Conservation (phyloP, 1,284 basidiomycete genomes). For the Rhodotorula sp. region DNA sequence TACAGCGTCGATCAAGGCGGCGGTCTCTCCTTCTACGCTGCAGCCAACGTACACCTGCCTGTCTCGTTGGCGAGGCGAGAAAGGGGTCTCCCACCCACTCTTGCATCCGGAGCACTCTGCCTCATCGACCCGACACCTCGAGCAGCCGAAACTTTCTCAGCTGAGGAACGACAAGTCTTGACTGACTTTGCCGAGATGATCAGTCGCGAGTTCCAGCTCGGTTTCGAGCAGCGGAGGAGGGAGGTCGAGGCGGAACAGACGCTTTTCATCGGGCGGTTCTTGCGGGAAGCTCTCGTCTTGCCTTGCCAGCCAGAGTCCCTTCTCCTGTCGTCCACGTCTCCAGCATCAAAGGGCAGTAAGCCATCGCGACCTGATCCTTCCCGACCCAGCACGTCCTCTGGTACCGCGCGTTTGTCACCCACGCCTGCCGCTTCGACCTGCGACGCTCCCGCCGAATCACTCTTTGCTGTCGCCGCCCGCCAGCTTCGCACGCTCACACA, state of each 20-base stretch:
- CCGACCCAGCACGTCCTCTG: background rate
- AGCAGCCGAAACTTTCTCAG: constrained; percentile 4
- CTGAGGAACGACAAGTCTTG: constrained; percentile 27
- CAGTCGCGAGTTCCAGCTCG: constrained; percentile 27
- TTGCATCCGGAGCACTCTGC: constrained; percentile 31
- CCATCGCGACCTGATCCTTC: background rate
- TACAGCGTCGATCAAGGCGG: constrained; percentile 23
- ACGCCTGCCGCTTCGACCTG: background rate
- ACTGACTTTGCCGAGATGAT: constrained; percentile 31
- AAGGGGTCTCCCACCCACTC: background rate
- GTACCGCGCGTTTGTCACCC: background rate
- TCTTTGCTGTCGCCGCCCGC: constrained; percentile 4
- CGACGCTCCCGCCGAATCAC: background rate
- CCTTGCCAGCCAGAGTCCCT: constrained; percentile 7
- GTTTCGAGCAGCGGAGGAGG: constrained; percentile 23
- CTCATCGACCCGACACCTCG: constrained; percentile 15
- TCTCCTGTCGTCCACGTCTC: background rate
- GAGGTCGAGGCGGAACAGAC: constrained; percentile 20
- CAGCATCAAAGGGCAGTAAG: background rate
- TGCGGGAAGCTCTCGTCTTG: constrained; percentile 22
- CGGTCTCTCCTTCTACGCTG: constrained; percentile 29
- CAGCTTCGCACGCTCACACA: constrained; percentile 16
- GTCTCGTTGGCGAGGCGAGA: background rate
- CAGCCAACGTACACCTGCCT: constrained; percentile 24
- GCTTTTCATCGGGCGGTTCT: constrained; percentile 18